Evolutionary conservation across 2,329 filamentous ascomycete species (phyloP), one percentile per base, ranked within the genome.

Genomic region (Neofusicoccum parvum): DNA sequence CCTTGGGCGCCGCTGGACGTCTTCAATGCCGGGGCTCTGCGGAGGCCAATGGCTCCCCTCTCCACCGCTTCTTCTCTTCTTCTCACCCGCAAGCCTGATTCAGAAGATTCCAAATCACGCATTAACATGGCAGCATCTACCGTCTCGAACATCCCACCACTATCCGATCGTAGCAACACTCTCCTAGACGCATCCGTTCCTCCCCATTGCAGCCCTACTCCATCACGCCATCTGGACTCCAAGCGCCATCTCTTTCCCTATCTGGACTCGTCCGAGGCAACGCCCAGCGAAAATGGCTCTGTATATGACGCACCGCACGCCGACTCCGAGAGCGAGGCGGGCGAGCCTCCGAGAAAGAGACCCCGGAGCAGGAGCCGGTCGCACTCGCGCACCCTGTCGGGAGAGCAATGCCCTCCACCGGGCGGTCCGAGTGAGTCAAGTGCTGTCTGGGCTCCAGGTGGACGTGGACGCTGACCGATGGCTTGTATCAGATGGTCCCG

Each of bases 211-310:
- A 23, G 39, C n/a, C 36, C 27, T 50, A 37, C 59, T 34, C 12
- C 50, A n/a, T 32, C 37, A 37, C 49, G 49, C 20, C 58, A 46
- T 36, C 3, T 34, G 5, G 10, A 17, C 37, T 65, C 65, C 36
- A 64, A 62, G 49, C 37, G 62, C 14, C 36, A 63, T 14, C 39
- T 59, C 3, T 65, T 65, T 39, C 62, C 62, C 14, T 34, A 65
- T 39, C 65, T 67, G 23, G 65, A 67, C 45, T 67, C 65, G n/a
- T 67, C 65, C 32, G 64, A 67, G 50, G 50, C 64, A 14, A 66
- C 65, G 14, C 66, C 64, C 15, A 67, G 62, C 62, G 65, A 67
- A 10, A 65, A 64, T 20, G 63, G 66, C 34, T 67, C 64, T 11
- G 43, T 67, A 3, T 58, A 48, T 23, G 65, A 67, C 37, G 63